Base-by-base conservation (phyloP, 768 basidiomycete species). In the Cytidiella melzeri region DNA sequence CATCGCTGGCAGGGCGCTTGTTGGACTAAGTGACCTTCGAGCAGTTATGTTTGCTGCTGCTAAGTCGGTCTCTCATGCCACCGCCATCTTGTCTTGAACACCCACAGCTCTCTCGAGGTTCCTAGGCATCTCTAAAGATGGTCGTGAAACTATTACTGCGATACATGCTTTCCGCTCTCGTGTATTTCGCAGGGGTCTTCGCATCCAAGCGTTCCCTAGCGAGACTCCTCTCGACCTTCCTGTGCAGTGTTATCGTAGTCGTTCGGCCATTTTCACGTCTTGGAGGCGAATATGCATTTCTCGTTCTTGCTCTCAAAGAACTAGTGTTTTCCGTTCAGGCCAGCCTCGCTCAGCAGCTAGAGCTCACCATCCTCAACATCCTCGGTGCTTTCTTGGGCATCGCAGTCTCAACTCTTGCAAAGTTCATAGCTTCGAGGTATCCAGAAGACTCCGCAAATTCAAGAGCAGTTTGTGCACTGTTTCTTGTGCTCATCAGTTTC, bases 291-390 rank as follows among this genome's bases (percentile, higher is more conserved):
- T 65, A 56, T 23, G 73, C 71, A 15, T 75, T 71, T 57, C 63
- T 75, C 5, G 60, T 57, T 1, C 55, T 65, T 1, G 55, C 61
- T 12, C 53, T 76, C 34, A 73, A 76, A 46, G 76, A 77, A 47
- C 67, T 75, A 7, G 67, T 74, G 43, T 76, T 77, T 54, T 68
- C 69, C 19, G 68, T 71, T 2, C 72, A 77, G 53, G 69, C 72
- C 36, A 72, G 64, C 54, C 63, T 77, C 10, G 70, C 75, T 0
- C 73, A 77, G 54, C 73, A 77, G 57, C 54, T 76, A 3, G 76
- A 76, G 56, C 62, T 63, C 1, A 71, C 70, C 1, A 52, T 75
- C 15, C 63, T 77, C 23, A 72, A 74, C 47, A 62, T 73, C 43
- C 59, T 66, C 1, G 75, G 75, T 1, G 74, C 69, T 9, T 46